Percentiles rank a stretch among this genome's conserved stretches.
phyloP scores from a whole-genome alignment of 768 basidiomycete genomes.

The Tricholoma saponaceum region DNA sequence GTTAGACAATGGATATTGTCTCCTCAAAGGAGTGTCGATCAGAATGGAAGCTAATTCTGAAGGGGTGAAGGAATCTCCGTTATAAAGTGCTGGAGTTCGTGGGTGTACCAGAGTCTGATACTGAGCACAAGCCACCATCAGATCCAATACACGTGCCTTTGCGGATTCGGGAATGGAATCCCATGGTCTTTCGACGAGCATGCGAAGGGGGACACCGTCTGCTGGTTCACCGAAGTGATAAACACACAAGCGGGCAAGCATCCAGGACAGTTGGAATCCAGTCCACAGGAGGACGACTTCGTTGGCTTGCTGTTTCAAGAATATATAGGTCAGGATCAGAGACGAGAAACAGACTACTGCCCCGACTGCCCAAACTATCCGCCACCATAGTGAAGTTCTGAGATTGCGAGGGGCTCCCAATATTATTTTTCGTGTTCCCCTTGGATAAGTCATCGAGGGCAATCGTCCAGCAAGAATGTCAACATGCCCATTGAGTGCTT shows the following conservation, averaged over 20 bases:
- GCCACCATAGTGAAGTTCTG: constrained; percentile 13
- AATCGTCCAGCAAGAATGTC: background rate
- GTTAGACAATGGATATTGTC: background rate
- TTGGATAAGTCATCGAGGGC: background rate
- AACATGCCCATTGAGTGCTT: background rate
- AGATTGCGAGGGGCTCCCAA: constrained; percentile 8
- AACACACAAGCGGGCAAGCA: background rate
- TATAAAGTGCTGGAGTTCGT: background rate
- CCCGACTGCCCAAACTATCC: constrained; percentile 17
- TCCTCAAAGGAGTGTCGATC: background rate
- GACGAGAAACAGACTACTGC: constrained; percentile 15
- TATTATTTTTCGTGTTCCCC: background rate
- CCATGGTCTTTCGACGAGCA: background rate
- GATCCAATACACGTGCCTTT: background rate
- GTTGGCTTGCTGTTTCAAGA: constrained; percentile 8
- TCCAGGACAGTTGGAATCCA: background rate
- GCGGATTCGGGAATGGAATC: background rate
- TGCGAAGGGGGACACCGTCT: background rate
- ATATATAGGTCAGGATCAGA: constrained; percentile 16
- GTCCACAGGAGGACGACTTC: background rate
- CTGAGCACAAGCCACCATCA: background rate
- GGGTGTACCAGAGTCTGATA: background rate
- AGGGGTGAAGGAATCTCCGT: background rate
- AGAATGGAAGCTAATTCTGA: background rate
- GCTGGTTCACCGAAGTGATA: background rate